These are phyloP conservation scores for Trametes punicea DNA, from an alignment of 768 basidiomycete genomes.

Conservation along the genomic window DNA sequence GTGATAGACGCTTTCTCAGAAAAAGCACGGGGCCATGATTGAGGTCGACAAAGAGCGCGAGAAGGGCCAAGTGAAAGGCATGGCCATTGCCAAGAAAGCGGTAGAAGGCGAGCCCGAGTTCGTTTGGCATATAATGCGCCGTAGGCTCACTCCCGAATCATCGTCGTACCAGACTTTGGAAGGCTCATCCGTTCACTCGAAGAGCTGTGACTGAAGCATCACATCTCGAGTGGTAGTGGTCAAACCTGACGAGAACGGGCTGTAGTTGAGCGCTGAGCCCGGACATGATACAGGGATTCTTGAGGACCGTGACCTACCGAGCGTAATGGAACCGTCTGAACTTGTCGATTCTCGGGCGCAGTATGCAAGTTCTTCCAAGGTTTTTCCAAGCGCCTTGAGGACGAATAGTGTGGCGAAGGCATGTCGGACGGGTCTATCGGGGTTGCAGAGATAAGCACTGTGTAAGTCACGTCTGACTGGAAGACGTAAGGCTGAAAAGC, in stretches of 20 bases:
- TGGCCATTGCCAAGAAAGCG: conserved; percentile 28
- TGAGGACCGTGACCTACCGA: too few species aligned
- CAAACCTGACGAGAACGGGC: neutral
- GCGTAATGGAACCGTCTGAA: too few species aligned
- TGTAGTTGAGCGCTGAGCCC: too few species aligned
- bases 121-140: neutral
- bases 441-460: neutral
- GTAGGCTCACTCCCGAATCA: neutral
- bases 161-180: conserved; percentile 1
- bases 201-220: neutral
- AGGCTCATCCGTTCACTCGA: conserved; percentile 1
- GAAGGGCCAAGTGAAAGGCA: conserved; percentile 26
- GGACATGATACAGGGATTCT: too few species aligned
- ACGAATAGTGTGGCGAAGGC: too few species aligned
- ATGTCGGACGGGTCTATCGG: too few species aligned
- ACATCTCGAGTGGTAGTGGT: neutral
- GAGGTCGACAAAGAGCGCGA: conserved; percentile 25
- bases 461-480: neutral
- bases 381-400: too few species aligned
- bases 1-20: conserved; percentile 20
- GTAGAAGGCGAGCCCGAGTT: conserved; percentile 22
- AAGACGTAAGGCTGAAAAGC: neutral
- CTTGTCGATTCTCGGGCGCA: too few species aligned
- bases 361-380: too few species aligned
- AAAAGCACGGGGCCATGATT: conserved; percentile 7